Conservation (phyloP, 768 basidiomycete genomes). For the Boletus edulis region DNA sequence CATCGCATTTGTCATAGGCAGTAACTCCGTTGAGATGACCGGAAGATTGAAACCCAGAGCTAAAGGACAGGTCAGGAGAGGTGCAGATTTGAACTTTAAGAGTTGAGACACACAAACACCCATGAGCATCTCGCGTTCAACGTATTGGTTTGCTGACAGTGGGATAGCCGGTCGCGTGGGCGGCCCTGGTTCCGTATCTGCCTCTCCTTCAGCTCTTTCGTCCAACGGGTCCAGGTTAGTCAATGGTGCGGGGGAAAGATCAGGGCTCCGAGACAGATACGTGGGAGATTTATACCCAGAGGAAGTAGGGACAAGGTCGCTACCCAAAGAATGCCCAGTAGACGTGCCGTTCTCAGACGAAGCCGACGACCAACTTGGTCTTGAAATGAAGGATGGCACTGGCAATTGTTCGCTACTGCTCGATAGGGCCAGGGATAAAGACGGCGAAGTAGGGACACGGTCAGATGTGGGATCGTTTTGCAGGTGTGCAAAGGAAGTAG, state of each 20-base stretch:
- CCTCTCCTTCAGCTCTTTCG: constrained; percentile 20
- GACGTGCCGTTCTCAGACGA: constrained; percentile 25
- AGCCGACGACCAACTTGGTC: constrained; percentile 23
- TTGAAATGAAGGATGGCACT: constrained; percentile 12
- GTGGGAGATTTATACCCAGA: constrained; percentile 19
- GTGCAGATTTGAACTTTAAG: background rate
- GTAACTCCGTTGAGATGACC: constrained; percentile 44
- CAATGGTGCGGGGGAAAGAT: constrained; percentile 17
- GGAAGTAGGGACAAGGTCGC: constrained; percentile 10
- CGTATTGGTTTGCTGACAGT: constrained; percentile 39
- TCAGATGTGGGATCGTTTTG: constrained; percentile 16
- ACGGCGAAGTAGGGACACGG: constrained; percentile 9
- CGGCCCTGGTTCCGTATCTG: constrained; percentile 7
- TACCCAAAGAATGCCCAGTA: constrained; percentile 10
- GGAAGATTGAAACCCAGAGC: constrained; percentile 70
- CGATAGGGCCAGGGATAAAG: constrained; percentile 13
- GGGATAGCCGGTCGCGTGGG: constrained; percentile 13
- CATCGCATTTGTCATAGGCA: constrained; percentile 51
- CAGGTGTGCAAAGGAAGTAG: constrained; percentile 2
- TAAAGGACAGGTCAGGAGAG: constrained; percentile 27
- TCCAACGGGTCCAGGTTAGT: constrained; percentile 13
- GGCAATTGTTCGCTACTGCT: constrained; percentile 15
- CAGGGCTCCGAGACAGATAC: constrained; percentile 23
- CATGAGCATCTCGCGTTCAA: constrained; percentile 54
- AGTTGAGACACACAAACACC: constrained; percentile 58